Base-by-base conservation (phyloP, 2,329 filamentous ascomycete species). In the Cladosporium colombiae region DNA sequence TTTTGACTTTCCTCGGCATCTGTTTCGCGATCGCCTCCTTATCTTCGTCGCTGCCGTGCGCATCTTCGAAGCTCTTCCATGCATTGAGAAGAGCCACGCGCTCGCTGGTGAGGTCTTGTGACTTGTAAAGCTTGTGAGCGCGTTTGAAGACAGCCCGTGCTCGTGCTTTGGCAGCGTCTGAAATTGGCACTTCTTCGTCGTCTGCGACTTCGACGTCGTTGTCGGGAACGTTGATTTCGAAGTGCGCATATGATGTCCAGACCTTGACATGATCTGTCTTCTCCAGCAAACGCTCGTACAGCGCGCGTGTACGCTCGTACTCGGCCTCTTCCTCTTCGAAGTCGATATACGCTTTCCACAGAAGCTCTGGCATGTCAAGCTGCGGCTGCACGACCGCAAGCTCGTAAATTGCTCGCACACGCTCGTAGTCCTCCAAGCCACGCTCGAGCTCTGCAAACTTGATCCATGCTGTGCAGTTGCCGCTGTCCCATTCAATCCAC, bases 201-300 rank as follows among this genome's bases (percentile, higher is more conserved):
- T 85, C 82, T 13, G 82, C 80, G 4, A 79, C 81, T 13, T 84
- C 88, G 62, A 87, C 87, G 23, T 86, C 83, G 14, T 83, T 86
- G 65, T 96, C 93, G 53, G 93, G 92, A 0, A 97, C 89, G 77
- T 95, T 94, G 81, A 98, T 92, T 79, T 99, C 95, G 75, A 99
- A 98, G 78, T 96, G 91, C n/a, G 95, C 95, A 80, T 94, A 99
- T 78, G 91, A 94, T 78, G 95, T 96, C 95, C 95, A 99, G 67
- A 99, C 95, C 83, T 98, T 99, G 83, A 97, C 93, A 76, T 99
- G 95, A 74, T 95, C 90, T n/a, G 95, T 97, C 87, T 96, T 97
- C 74, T 92, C 84, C 52, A 99, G 85, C 14, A 99, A 85, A 8
- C 94, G 88, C 81, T 98, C 94, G 80, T 98, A 99, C 53, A 99